These are phyloP conservation scores for Populus tremula DNA, from an alignment of 345 rosid genomes.

Conservation along the genomic window DNA sequence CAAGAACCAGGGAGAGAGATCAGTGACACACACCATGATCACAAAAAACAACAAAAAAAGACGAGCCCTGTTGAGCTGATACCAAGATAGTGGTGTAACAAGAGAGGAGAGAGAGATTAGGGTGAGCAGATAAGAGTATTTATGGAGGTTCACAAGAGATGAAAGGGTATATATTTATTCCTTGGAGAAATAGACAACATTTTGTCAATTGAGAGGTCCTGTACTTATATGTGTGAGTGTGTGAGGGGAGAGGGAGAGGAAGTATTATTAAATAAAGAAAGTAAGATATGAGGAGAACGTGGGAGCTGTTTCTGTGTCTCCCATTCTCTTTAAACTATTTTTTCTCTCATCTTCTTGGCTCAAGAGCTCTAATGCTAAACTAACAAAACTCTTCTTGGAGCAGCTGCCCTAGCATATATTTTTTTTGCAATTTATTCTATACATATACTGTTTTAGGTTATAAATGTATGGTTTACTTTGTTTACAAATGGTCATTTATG, in stretches of 20 bases:
- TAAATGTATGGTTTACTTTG: not conserved
- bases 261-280: slow-evolving; percentile 10
- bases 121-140: slow-evolving; percentile 47
- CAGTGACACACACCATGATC: slow-evolving; percentile 50
- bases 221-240: slow-evolving; percentile 14
- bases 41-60: slow-evolving; percentile 15
- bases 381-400: slow-evolving; percentile 41
- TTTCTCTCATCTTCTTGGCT: slow-evolving; percentile 62
- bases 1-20: slow-evolving; percentile 4
- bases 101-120: slow-evolving; percentile 24
- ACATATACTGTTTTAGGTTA: not conserved
- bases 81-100: slow-evolving; percentile 24
- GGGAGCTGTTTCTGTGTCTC: slow-evolving; percentile 89
- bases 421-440: not conserved
- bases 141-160: slow-evolving; percentile 59
- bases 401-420: slow-evolving; percentile 16
- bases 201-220: slow-evolving; percentile 26
- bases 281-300: slow-evolving; percentile 66
- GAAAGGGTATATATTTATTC: slow-evolving; percentile 48
- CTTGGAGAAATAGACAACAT: slow-evolving; percentile 40
- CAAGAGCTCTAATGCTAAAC: slow-evolving; percentile 44
- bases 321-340: slow-evolving; percentile 49
- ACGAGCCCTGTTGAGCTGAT: slow-evolving; percentile 11
- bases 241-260: not conserved
- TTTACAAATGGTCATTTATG: not conserved